Evolutionary conservation across 257 asterid species (phyloP).

Genomic region (Misopates orontium): DNA sequence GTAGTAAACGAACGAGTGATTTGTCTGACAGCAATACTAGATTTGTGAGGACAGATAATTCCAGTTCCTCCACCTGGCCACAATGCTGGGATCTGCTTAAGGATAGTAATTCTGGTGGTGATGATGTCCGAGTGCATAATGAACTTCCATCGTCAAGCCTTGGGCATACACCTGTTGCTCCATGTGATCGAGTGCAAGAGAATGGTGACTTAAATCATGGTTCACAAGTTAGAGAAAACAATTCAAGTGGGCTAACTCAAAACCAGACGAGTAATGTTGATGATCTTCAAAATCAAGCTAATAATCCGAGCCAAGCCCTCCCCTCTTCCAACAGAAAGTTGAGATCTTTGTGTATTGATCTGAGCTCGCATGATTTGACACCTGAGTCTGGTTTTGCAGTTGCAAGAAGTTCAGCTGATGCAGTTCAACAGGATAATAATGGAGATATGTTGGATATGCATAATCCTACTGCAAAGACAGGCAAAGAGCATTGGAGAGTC

Average conservation of each 20-base stretch:
- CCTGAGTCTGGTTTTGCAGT: constrained; percentile 32
- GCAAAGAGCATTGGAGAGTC: constrained; percentile 27
- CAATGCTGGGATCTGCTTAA: constrained; percentile 52
- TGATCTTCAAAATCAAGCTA: constrained; percentile 30
- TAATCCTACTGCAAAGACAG: constrained; percentile 34
- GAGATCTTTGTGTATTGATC: constrained; percentile 36
- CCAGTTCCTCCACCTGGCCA: constrained; percentile 46
- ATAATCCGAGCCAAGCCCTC: constrained; percentile 30
- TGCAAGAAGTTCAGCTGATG: constrained; percentile 26
- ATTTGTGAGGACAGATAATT: constrained; percentile 38
- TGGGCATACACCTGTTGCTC: constrained; percentile 22
- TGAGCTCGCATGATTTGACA: constrained; percentile 33
- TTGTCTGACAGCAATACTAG: constrained; percentile 30
- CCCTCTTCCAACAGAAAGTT: constrained; percentile 46
- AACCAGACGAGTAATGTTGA: constrained; percentile 30
- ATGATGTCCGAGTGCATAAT: constrained; percentile 29
- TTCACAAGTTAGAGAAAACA: constrained; percentile 37
- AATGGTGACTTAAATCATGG: constrained; percentile 29
- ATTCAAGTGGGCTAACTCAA: constrained; percentile 29
- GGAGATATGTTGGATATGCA: constrained; percentile 31
- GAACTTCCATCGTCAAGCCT: constrained; percentile 33
- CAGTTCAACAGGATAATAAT: constrained; percentile 26
- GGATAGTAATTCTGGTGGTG: constrained; percentile 34
- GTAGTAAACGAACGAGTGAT: constrained; percentile 17
- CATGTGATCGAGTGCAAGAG: constrained; percentile 29